These are phyloP conservation scores for Saccharomyces uvarum DNA, from an alignment of 1,139 yeast genomes.

Conservation along the genomic window DNA sequence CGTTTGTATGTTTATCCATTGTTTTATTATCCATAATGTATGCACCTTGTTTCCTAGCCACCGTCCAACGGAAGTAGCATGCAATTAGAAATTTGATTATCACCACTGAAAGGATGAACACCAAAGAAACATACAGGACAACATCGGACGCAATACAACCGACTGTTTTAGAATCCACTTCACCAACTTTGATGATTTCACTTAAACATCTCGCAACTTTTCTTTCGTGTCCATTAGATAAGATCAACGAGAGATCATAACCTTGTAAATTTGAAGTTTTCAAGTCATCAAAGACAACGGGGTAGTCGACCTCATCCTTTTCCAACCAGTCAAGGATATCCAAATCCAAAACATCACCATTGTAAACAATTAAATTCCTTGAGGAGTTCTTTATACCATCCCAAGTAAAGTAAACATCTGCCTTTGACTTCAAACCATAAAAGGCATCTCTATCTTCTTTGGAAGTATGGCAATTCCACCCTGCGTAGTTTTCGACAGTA, in stretches of 20 bases:
- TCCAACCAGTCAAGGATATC: conserved; percentile 68
- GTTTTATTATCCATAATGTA: conserved; percentile 48
- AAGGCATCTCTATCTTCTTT: conserved; percentile 57
- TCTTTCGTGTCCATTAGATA: conserved; percentile 63
- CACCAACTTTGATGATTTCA: conserved; percentile 86
- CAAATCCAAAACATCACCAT: conserved; percentile 81
- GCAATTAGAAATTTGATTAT: conserved; percentile 73
- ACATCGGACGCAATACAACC: conserved; percentile 93
- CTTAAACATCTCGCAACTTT: conserved; percentile 72
- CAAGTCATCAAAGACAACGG: conserved; percentile 58
- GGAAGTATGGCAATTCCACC: conserved; percentile 90
- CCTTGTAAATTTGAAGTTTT: conserved; percentile 58
- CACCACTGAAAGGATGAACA: conserved; percentile 77
- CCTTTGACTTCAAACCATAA: conserved; percentile 52
- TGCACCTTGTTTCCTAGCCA: conserved; percentile 77
- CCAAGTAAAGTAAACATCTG: conserved; percentile 87
- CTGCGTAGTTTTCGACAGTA: conserved; percentile 55
- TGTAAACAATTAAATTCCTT: conserved; percentile 75
- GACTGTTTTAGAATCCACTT: conserved; percentile 78
- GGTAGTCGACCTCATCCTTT: conserved; percentile 61
- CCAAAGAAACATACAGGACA: conserved; percentile 71
- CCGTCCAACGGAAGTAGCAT: conserved; percentile 78
- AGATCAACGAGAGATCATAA: conserved; percentile 69
- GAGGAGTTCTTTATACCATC: conserved; percentile 65
- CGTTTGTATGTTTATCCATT: conserved; percentile 47